phyloP scores from a whole-genome alignment of 2,329 filamentous ascomycete species.

The Orbilia brochopaga region DNA sequence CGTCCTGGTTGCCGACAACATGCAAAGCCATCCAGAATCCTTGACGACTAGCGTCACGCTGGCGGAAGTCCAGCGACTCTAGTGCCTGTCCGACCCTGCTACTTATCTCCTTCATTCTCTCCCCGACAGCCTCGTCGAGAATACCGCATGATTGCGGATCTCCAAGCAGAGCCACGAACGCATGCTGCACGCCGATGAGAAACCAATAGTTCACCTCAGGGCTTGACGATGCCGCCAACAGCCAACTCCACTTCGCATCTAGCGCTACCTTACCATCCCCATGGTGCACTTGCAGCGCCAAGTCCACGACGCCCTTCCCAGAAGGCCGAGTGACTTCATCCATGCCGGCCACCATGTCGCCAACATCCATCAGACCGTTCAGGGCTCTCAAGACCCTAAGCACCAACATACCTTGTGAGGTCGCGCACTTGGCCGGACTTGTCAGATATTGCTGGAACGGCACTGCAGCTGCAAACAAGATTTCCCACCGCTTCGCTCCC shows the following conservation, averaged over 20 bases:
- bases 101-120: constrained; percentile 12
- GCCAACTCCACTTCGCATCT: constrained; percentile 23
- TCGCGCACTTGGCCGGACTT: constrained; percentile 57
- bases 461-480: constrained; percentile 58
- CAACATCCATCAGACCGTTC: constrained; percentile 58
- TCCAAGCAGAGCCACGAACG: constrained; percentile 15
- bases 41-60: constrained; percentile 9
- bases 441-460: constrained; percentile 58
- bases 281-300: constrained; percentile 10
- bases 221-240: constrained; percentile 11
- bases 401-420: constrained; percentile 56
- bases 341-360: constrained; percentile 58
- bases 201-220: constrained; percentile 33
- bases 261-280: neutral
- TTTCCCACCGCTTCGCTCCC: constrained; percentile 38
- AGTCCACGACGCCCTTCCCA: constrained; percentile 7
- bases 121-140: neutral
- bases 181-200: constrained; percentile 27
- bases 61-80: constrained; percentile 9
- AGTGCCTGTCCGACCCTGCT: constrained; percentile 4
- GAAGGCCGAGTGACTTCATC: constrained; percentile 56
- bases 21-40: constrained; percentile 27
- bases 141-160: constrained; percentile 9
- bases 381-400: constrained; percentile 59
- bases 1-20: neutral